Evolutionary conservation across 306 rosid genomes (phyloP).

Genomic region (Quercus engelmannii): DNA sequence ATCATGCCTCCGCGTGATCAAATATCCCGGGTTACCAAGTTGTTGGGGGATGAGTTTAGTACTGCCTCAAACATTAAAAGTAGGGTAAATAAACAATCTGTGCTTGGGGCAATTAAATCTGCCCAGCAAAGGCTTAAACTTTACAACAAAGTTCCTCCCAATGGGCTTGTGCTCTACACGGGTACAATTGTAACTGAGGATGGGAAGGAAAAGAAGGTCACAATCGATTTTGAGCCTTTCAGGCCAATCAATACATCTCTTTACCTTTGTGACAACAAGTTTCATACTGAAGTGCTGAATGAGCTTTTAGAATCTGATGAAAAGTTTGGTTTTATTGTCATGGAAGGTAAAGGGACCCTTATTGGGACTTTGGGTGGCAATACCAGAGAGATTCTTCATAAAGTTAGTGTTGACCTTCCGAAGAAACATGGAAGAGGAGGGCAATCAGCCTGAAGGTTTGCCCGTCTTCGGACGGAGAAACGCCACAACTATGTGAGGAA

Average conservation of each 20-base stretch:
- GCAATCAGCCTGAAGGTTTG: conserved; percentile 84
- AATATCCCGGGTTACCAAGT: conserved; percentile 83
- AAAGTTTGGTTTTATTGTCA: not conserved
- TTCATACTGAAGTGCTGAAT: no score
- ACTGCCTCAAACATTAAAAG: conserved; percentile 94
- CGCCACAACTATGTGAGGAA: conserved; percentile 83
- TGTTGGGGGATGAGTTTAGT: conserved; percentile 92
- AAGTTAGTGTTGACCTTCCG: conserved; percentile 76
- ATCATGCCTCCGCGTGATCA: conserved; percentile 21
- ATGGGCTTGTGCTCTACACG: conserved; percentile 7
- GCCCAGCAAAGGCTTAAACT: conserved; percentile 90
- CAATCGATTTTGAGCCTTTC: no score
- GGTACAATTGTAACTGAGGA: no score
- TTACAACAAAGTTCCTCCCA: conserved; percentile 84
- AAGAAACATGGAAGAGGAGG: conserved; percentile 97
- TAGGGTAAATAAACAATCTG: conserved; percentile 85
- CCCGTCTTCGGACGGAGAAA: conserved; percentile 89
- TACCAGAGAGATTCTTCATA: conserved; percentile 84
- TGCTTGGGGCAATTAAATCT: conserved; percentile 81
- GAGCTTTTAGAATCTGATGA: no score
- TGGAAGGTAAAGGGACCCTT: conserved; percentile 92
- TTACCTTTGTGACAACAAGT: no score
- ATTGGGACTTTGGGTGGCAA: conserved; percentile 85
- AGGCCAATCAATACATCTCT: no score
- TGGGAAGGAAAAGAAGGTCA: no score